Evolutionary conservation across 371 early-diverging fungal genomes (phyloP).

Genomic region (Thermomucor indicae-seudaticae): DNA sequence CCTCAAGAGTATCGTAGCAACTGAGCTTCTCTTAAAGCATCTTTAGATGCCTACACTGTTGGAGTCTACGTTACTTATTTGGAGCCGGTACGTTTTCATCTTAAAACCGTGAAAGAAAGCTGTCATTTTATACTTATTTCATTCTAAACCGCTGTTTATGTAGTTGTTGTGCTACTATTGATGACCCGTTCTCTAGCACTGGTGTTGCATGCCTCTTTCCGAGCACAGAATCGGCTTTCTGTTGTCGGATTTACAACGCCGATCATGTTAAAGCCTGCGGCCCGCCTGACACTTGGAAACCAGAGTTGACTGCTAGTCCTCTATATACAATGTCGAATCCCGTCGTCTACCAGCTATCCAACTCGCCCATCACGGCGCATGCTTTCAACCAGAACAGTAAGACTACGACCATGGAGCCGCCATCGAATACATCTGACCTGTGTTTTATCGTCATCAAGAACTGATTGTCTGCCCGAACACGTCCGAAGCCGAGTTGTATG

Average conservation of each 20-base stretch:
- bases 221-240: background rate
- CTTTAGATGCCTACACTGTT: too few species aligned
- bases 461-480: slow-evolving; percentile 88
- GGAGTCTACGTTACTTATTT: too few species aligned
- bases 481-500: slow-evolving; percentile 87
- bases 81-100: too few species aligned
- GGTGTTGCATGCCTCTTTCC: background rate
- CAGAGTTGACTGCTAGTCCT: slow-evolving; percentile 15
- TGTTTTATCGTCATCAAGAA: slow-evolving; percentile 51
- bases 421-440: background rate
- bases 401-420: background rate
- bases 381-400: slow-evolving; percentile 84
- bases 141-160: too few species aligned
- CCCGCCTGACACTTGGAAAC: background rate
- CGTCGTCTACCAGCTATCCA: slow-evolving; percentile 58
- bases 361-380: slow-evolving; percentile 85
- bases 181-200: too few species aligned
- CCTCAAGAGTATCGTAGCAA: too few species aligned
- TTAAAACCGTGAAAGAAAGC: too few species aligned
- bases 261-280: background rate
- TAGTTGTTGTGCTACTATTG: too few species aligned
- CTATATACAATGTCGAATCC: slow-evolving; percentile 45
- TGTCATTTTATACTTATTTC: too few species aligned
- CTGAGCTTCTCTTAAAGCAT: too few species aligned
- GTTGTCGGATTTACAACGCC: background rate